phyloP scores from a whole-genome alignment of 306 rosid genomes.

The Calophaca sinica region DNA sequence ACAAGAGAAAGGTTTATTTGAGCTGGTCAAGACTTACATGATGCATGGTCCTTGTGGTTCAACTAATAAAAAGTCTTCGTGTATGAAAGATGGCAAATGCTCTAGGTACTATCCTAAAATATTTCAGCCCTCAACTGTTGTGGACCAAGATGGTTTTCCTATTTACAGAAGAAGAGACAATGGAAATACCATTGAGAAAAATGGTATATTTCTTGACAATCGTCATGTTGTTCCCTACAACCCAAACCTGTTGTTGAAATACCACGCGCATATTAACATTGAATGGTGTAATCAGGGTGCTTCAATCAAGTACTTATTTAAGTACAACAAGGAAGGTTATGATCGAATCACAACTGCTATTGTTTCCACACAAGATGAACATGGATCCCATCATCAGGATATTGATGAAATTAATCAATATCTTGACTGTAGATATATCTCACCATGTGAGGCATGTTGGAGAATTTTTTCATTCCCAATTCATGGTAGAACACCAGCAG shows the following conservation, averaged over 20 bases:
- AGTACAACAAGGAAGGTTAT: conserved; percentile 1
- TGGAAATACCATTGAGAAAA: not conserved
- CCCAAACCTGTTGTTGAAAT: conserved; percentile 1
- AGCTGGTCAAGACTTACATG: not conserved
- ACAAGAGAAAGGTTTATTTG: not conserved
- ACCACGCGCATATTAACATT: conserved; percentile 13
- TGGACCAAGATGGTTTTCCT: conserved; percentile 6
- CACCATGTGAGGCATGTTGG: conserved; percentile 23
- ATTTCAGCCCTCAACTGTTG: not conserved
- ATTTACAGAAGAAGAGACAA: not conserved
- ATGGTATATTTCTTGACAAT: not conserved
- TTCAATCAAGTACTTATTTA: conserved; percentile 20
- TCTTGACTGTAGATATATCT: not conserved
- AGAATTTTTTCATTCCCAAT: conserved; percentile 3
- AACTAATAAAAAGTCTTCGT: not conserved
- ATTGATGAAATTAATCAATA: conserved; percentile 17
- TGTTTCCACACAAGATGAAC: not conserved
- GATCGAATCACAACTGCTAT: not conserved
- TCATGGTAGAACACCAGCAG: conserved; percentile 12
- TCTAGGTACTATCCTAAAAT: conserved; percentile 7
- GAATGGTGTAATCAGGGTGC: conserved; percentile 8
- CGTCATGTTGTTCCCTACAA: not conserved
- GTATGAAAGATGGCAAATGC: conserved; percentile 18
- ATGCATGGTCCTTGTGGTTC: not conserved
- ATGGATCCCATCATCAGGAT: not conserved